A percentile compares a stretch with the other conserved stretches of the same genome.
phyloP scores from a whole-genome alignment of 108 stramenopile genomes.

The Mayamaea pseudoterrestris region DNA sequence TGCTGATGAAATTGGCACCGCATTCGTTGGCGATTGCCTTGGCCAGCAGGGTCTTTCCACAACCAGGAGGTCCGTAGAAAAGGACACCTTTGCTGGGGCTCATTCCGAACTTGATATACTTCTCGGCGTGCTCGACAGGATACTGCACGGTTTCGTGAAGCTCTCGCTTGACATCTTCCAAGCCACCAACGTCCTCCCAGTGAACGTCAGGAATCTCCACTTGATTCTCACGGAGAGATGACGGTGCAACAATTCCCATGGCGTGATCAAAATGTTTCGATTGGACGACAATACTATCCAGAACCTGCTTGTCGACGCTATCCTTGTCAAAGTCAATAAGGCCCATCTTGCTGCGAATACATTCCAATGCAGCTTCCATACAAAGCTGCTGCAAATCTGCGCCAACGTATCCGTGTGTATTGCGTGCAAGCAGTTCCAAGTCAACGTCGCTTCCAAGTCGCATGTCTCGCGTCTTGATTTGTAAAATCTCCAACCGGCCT shows the following conservation, averaged over 20 bases:
- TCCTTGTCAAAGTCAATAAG: constrained; percentile 81
- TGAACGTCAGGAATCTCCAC: constrained; percentile 93
- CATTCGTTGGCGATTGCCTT: constrained; percentile 98
- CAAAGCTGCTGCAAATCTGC: constrained; percentile 93
- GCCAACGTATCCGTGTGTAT: constrained; percentile 89
- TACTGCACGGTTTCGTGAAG: constrained; percentile 96
- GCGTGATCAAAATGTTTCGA: constrained; percentile 92
- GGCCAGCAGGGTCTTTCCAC: constrained; percentile 94
- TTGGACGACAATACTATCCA: constrained; percentile 81
- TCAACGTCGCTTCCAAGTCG: constrained; percentile 79
- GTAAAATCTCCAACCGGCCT: constrained; percentile 88
- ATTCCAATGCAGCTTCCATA: constrained; percentile 87
- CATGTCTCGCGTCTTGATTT: constrained; percentile 93
- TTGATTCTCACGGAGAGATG: constrained; percentile 85
- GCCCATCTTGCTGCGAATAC: constrained; percentile 74
- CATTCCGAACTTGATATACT: constrained; percentile 88
- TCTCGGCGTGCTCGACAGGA: constrained; percentile 94
- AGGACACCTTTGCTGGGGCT: constrained; percentile 87
- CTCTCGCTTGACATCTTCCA: constrained; percentile 98
- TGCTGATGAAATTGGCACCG: constrained; percentile 94
- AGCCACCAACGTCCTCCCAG: constrained; percentile 98
- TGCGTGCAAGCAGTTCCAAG: constrained; percentile 67
- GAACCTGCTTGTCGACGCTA: constrained; percentile 61
- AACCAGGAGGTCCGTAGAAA: constrained; percentile 91
- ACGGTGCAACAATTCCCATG: constrained; percentile 79